Evolutionary conservation across 768 basidiomycete genomes (phyloP).

Genomic region (Cyclocybe cylindracea): DNA sequence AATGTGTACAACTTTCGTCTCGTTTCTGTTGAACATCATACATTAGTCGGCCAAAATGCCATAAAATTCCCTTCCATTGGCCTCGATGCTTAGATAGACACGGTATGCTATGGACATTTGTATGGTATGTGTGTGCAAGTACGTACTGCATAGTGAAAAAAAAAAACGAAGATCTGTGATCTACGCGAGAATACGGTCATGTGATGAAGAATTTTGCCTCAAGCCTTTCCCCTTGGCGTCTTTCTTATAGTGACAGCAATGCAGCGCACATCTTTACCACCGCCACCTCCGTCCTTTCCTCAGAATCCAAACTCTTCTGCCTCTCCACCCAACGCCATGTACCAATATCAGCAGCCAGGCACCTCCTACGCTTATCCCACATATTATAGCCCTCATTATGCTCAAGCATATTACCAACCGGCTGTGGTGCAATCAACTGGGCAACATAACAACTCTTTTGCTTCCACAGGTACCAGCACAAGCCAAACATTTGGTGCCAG

Average conservation of each 20-base stretch:
- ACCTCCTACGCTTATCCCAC: slow-evolving; percentile 18
- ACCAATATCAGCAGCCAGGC: background rate
- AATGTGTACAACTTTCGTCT: slow-evolving; percentile 21
- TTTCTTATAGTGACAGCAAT: background rate
- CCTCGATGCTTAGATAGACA: background rate
- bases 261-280: slow-evolving; percentile 15
- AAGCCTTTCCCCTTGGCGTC: background rate
- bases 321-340: background rate
- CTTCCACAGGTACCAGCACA: slow-evolving; percentile 8
- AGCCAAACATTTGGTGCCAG: background rate
- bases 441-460: slow-evolving; percentile 25
- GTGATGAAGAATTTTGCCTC: slow-evolving; percentile 12
- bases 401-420: slow-evolving; percentile 51
- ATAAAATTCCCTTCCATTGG: slow-evolving; percentile 5
- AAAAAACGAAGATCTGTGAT: background rate
- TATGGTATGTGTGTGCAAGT: background rate
- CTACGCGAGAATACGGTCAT: slow-evolving; percentile 9
- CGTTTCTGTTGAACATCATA: slow-evolving; percentile 19
- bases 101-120: background rate
- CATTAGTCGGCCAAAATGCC: slow-evolving; percentile 20
- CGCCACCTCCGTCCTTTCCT: slow-evolving; percentile 21
- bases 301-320: background rate
- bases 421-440: slow-evolving; percentile 6
- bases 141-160: background rate
- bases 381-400: slow-evolving; percentile 53